Conservation (phyloP, 306 rosid species). For the Benincasa hispida region DNA sequence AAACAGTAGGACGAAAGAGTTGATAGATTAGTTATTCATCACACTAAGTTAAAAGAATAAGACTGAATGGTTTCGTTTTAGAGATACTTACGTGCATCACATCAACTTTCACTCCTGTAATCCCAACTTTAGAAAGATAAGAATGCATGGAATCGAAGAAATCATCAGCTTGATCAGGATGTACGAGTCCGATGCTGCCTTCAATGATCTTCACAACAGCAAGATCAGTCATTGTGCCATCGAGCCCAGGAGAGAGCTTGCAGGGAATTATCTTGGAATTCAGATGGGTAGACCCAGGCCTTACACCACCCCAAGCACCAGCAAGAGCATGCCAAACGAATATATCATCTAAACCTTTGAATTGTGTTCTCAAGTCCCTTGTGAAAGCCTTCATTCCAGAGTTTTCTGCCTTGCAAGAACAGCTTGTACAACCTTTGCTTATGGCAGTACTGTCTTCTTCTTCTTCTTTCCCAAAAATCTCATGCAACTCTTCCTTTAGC, state of each 20-base stretch:
- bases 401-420: conserved; percentile 8
- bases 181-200: conserved; percentile 71
- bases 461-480: conserved; percentile 29
- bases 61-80: background rate
- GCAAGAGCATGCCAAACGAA: conserved; percentile 82
- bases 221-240: conserved; percentile 64
- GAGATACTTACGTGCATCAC: conserved; percentile 53
- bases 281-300: conserved; percentile 59
- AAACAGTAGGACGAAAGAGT: background rate
- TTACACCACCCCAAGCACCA: conserved; percentile 94
- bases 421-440: conserved; percentile 11
- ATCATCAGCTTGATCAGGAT: conserved; percentile 57
- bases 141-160: conserved; percentile 80
- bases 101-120: conserved; percentile 80
- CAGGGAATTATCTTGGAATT: conserved; percentile 39
- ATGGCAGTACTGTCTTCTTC: conserved; percentile 5
- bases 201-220: conserved; percentile 54
- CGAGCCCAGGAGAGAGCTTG: conserved; percentile 58
- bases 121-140: conserved; percentile 48
- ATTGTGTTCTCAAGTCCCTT: conserved; percentile 49
- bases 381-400: conserved; percentile 69
- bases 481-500: conserved; percentile 40
- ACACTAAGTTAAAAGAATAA: background rate
- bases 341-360: conserved; percentile 64
- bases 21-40: background rate